Evolutionary conservation across 352 stramenopile genomes (phyloP), one percentile per base, ranked within the genome.

Genomic region (Phytophthora sp.): DNA sequence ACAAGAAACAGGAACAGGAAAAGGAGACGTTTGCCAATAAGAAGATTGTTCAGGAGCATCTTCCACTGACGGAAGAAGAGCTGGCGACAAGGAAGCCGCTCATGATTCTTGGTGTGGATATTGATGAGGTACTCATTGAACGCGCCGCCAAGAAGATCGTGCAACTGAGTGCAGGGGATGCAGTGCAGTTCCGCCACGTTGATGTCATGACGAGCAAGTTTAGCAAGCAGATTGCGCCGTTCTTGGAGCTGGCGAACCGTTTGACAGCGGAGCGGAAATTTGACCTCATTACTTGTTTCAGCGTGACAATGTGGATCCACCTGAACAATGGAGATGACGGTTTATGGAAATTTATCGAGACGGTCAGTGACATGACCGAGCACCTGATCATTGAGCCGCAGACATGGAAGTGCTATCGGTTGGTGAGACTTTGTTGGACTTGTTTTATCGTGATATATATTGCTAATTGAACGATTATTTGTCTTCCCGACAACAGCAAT

Each of bases 281-380:
- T 52, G 73, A 89, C 55, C 67, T 95, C 2, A 66, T 94, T 39
- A 91, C 85, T 56, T 87, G 82, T 61, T 95, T 94, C 46, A 94
- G 87, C 39, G 80, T 95, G 45, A 93, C 86, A 9, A 95, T 95
- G 87, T 95, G 87, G 87, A 94, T 95, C 57, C 87, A 95, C 54
- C 54, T 95, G 24, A 93, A 95, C 56, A 80, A 95, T 56, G 85
- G 87, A 56, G 87, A 95, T 61, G 83, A 92, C 24, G 87, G 87
- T 1, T 69, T 95, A 7, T 88, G 80, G 74, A 76, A 74, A 30
- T 92, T 93, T 60, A 66, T 95, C 12, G 80, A 90, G 31, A 71
- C 63, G 7, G 63, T 95, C 6, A 80, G 71, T 57, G 69, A 80
- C 49, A 76, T 90, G 66, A 76, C 87, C 13, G 73, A 83, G 46